phyloP scores from a whole-genome alignment of 306 rosid species.

The Rosa lucieae region DNA sequence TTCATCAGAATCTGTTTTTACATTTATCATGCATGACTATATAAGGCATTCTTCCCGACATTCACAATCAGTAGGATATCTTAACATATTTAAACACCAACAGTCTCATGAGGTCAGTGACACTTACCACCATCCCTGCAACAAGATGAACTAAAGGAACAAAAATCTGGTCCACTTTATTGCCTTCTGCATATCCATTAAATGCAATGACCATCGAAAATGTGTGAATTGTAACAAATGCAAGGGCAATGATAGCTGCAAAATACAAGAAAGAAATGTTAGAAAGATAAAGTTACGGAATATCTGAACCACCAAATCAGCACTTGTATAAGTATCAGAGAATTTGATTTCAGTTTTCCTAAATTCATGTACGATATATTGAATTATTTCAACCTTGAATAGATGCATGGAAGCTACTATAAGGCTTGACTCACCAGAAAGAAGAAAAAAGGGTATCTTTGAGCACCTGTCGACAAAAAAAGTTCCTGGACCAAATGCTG shows the following conservation, averaged over 20 bases:
- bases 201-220: constrained; percentile 97
- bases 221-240: constrained; percentile 90
- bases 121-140: constrained; percentile 78
- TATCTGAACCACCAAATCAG: constrained; percentile 8
- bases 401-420: constrained; percentile 20
- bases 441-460: constrained; percentile 80
- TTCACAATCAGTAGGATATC: not conserved
- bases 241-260: constrained; percentile 85
- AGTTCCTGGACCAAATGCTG: constrained; percentile 95
- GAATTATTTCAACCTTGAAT: not conserved
- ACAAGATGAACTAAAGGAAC: constrained; percentile 75
- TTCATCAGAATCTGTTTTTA: not conserved
- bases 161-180: constrained; percentile 69
- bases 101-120: constrained; percentile 13
- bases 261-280: constrained; percentile 26
- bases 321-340: not conserved
- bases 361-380: not conserved
- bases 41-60: not conserved
- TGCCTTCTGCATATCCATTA: constrained; percentile 82
- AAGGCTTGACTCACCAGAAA: constrained; percentile 60
- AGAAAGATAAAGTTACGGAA: constrained; percentile 5
- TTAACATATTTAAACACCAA: not conserved
- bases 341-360: constrained; percentile 19
- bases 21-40: not conserved
- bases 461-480: constrained; percentile 76